Evolutionary conservation across 2,329 filamentous ascomycete genomes (phyloP).

Genomic region (Aureobasidium sp.): DNA sequence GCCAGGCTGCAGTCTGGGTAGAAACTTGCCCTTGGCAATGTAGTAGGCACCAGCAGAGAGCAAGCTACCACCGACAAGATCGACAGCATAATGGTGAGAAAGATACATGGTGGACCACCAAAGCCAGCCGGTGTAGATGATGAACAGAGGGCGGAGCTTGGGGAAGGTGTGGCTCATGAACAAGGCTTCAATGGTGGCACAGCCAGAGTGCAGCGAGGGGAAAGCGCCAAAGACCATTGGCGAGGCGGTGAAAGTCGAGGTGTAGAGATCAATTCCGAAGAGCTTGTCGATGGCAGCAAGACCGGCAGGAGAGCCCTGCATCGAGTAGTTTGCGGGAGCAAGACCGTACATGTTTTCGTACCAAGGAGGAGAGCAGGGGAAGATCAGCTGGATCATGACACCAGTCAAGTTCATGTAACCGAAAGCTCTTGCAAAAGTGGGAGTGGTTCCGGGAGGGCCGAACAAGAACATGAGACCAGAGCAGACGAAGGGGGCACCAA

Average conservation of each 20-base stretch:
- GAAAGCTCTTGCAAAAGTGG: constrained; percentile 78
- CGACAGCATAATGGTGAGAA: constrained; percentile 93
- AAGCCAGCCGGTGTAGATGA: constrained; percentile 82
- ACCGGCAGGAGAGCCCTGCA: constrained; percentile 81
- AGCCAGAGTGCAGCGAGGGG: constrained; percentile 84
- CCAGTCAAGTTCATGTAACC: constrained; percentile 88
- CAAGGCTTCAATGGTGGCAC: constrained; percentile 79
- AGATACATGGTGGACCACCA: constrained; percentile 99
- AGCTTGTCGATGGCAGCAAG: constrained; percentile 81
- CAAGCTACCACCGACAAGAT: constrained; percentile 79
- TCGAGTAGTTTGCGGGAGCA: constrained; percentile 85
- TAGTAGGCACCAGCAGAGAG: constrained; percentile 62
- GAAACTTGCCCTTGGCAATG: constrained; percentile 68
- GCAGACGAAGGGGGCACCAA: constrained; percentile 74
- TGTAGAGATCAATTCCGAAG: constrained; percentile 89
- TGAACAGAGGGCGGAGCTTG: constrained; percentile 68
- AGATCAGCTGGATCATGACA: constrained; percentile 79
- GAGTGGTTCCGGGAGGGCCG: constrained; percentile 74
- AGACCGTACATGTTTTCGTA: constrained; percentile 91
- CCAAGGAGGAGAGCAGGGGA: constrained; percentile 94
- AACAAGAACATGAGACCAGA: constrained; percentile 79
- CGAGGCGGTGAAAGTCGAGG: constrained; percentile 81
- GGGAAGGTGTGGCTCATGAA: constrained; percentile 95
- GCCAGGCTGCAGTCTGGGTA: constrained; percentile 74
- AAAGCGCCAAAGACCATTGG: constrained; percentile 93